Evolutionary conservation across 2,329 filamentous ascomycete species (phyloP), one percentile per base, ranked within the genome.

Genomic region (Mollisiaceae sp.): DNA sequence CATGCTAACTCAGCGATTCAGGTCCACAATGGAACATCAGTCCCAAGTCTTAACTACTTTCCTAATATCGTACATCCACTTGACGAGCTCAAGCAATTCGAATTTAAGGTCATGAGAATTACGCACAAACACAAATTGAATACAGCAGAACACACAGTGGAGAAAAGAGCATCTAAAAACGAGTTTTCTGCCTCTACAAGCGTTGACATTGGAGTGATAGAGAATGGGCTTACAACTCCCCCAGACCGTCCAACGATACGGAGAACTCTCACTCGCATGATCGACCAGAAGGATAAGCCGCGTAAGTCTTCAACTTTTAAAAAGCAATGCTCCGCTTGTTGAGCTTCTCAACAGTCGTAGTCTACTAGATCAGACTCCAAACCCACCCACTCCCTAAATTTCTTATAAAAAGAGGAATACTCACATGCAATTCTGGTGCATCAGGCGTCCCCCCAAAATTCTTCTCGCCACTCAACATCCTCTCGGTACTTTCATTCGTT

Each of bases 41-140:
- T 87, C 35, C 81, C 83, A 63, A 81, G 83, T 1, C 81, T 88
- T 5, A 86, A 86, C 62, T 88, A 86, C 78, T 89, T 89, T 69
- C 84, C 86, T 47, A 86, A 86, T 69, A 85, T 88, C 67, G 82
- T 89, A 64, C 84, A 86, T 60, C 83, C 82, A 4, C 80, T 87
- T 22, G 84, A 86, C 54, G 77, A 82, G 6, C 70, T 83, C 20
- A 76, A 77, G 3, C 74, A 82, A 2, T 85, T 83, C 64, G 75
- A 78, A 18, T 85, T 87, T 73, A 77, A 78, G 67, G 79, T 85
- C 39, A 70, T 83, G 35, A 74, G 80, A 64, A 86, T 87, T 63
- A 77, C 71, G 66, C 84, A 86, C 69, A 75, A 60, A 35, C 60
- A 1, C 15, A 5, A 58, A 65, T 12, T 22, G 5, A 22, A 57